These are phyloP conservation scores for Thermoascus crustaceus DNA, from an alignment of 2,329 filamentous ascomycete genomes.

Conservation along the genomic window DNA sequence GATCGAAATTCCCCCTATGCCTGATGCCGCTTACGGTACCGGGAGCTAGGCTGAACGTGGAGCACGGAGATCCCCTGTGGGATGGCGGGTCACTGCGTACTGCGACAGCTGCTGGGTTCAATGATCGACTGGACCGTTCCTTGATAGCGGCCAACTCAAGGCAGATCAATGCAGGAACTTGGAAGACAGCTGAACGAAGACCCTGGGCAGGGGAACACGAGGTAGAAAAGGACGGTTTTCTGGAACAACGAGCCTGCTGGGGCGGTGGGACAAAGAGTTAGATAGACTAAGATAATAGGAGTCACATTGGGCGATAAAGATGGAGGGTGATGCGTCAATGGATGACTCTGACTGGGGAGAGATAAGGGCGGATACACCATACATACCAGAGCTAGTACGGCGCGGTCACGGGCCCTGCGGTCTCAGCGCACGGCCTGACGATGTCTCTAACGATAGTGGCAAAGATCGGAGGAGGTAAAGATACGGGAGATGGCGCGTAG, in stretches of 20 bases:
- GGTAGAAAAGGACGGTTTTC: neutral
- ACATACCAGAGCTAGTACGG: neutral
- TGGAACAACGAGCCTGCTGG: neutral
- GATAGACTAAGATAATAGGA: neutral
- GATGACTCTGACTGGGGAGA: conserved; percentile 1
- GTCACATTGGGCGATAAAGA: neutral
- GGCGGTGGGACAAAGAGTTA: neutral
- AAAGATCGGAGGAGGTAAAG: neutral
- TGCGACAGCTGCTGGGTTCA: neutral
- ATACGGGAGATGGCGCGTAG: neutral
- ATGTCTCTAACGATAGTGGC: neutral
- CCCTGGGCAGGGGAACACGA: neutral
- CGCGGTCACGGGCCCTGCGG: neutral
- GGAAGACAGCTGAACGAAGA: neutral
- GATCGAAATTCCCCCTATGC: neutral
- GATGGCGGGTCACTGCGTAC: neutral
- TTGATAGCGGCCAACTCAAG: neutral
- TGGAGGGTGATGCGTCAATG: neutral
- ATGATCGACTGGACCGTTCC: neutral
- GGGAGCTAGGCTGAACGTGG: neutral
- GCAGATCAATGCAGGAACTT: conserved; percentile 2
- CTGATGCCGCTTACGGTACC: neutral
- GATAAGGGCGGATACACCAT: conserved; percentile 2
- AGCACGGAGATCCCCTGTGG: neutral
- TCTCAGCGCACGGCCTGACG: neutral